Evolutionary conservation across 1,284 basidiomycete genomes (phyloP).

Genomic region (Apiotrichum gamsii): DNA sequence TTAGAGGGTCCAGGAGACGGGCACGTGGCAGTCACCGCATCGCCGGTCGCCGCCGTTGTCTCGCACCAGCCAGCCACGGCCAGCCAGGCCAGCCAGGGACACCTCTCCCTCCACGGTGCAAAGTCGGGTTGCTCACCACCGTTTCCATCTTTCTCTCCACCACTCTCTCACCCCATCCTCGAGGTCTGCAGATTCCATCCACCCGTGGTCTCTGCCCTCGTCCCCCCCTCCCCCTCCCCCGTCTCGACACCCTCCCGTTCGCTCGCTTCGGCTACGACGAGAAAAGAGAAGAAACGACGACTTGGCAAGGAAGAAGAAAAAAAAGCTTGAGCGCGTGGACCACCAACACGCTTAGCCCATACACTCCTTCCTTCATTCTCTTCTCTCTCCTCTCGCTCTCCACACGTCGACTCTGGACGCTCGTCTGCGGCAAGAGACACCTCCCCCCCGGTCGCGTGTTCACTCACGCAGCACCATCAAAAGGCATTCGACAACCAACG

Average conservation of each 20-base stretch:
- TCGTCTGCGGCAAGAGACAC: neutral
- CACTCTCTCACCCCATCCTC: neutral
- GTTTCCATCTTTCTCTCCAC: neutral
- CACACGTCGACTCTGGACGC: neutral
- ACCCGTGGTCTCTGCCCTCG: neutral
- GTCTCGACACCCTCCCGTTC: neutral
- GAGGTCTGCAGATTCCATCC: conserved; percentile 1
- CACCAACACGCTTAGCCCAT: too few relatives aligned
- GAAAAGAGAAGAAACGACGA: too few relatives aligned
- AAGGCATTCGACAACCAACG: too few relatives aligned
- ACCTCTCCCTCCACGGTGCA: too few relatives aligned
- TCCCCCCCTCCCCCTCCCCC: neutral
- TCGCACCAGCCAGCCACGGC: too few relatives aligned
- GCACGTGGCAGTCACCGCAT: too few relatives aligned
- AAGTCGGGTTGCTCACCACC: neutral
- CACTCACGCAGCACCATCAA: too few relatives aligned
- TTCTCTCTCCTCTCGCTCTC: neutral
- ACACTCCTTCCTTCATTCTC: neutral
- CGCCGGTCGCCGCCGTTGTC: too few relatives aligned
- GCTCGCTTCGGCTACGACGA: too few relatives aligned
- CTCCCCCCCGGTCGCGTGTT: neutral
- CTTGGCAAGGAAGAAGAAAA: neutral
- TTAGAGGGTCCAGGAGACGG: too few relatives aligned
- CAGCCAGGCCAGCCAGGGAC: too few relatives aligned
- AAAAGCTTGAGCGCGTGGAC: neutral